Base-by-base conservation (phyloP, 768 basidiomycete genomes). In the Tylopilus intermedius region DNA sequence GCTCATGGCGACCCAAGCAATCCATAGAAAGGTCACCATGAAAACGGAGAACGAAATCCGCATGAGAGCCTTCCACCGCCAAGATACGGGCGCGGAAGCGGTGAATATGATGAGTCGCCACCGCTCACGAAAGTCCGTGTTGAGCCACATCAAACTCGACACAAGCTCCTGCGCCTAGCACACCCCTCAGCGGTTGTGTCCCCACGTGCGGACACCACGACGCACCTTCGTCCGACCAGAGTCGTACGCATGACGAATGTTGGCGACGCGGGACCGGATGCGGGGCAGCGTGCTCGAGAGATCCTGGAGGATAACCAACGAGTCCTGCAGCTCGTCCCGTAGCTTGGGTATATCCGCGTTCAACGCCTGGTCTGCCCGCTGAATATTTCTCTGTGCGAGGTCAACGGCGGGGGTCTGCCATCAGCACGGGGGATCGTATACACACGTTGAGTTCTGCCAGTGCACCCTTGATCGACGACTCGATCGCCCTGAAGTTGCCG, bases 51-150 rank as follows among this genome's bases (percentile, higher is more conserved):
- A 88, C 8, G 82, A 66, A 18, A 74, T 58, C 27, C 87, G 82
- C 74, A 88, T 78, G 35, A 80, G 68, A 7, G 71, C 67, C 62
- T 84, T 88, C 86, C 83, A 87, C 41, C 79, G 77, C 73, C 77
- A 76, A 22, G 87, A 86, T 21, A 89, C 87, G 2, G 88, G 88
- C 45, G 83, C 82, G 2, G 76, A 75, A 3, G 82, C 74, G 1
- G 86, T 84, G 73, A 90, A 90, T 60, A 90, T 82, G 69, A 82
- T 84, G 22, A 77, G 68, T 40, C 86, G 79, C 80, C 84, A 86
- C 11, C 88, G 84, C 64, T 84, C 82, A 51, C 86, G 84, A 65
- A 87, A 83, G 45, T 86, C 83, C 0, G 84, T 89, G 64, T 90
- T 88, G 22, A 89, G 74, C 88, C 88, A 90, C 49, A 75, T 75